Percentiles rank a stretch among this genome's conserved stretches.
phyloP scores from a whole-genome alignment of 352 stramenopile genomes.

The Achlya hypogyna region DNA sequence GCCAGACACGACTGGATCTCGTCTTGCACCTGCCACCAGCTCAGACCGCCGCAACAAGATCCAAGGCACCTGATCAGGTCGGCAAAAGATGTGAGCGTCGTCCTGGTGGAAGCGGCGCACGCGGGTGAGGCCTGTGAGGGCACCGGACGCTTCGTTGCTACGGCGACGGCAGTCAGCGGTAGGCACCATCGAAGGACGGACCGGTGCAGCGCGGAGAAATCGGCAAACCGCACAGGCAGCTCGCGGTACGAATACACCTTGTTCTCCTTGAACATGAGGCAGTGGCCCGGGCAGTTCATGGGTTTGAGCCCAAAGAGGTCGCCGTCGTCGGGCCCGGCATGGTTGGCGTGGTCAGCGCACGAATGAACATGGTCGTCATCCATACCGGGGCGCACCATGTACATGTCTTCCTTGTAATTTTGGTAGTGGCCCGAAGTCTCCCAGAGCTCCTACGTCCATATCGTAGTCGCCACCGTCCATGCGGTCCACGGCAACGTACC shows the following conservation, averaged over 20 bases:
- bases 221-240: conserved; percentile 89
- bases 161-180: background rate
- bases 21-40: conserved; percentile 72
- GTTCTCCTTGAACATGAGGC: conserved; percentile 93
- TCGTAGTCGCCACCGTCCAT: background rate
- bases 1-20: conserved; percentile 92
- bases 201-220: conserved; percentile 93
- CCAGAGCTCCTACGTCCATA: conserved; percentile 77
- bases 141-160: conserved; percentile 92
- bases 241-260: conserved; percentile 93
- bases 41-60: background rate
- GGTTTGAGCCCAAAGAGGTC: conserved; percentile 96
- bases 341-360: background rate
- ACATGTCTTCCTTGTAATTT: conserved; percentile 98
- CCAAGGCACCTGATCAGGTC: conserved; percentile 51
- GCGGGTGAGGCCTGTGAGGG: conserved; percentile 93
- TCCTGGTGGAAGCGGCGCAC: conserved; percentile 98
- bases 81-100: conserved; percentile 98
- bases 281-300: conserved; percentile 99
- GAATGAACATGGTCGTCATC: conserved; percentile 21
- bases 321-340: conserved; percentile 54
- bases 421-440: conserved; percentile 95
- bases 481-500: background rate
- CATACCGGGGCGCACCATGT: conserved; percentile 74
- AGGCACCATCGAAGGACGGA: conserved; percentile 4